These are phyloP conservation scores for Cryptococcus sp. DNA, from an alignment of 1,284 basidiomycete species.

Conservation along the genomic window DNA sequence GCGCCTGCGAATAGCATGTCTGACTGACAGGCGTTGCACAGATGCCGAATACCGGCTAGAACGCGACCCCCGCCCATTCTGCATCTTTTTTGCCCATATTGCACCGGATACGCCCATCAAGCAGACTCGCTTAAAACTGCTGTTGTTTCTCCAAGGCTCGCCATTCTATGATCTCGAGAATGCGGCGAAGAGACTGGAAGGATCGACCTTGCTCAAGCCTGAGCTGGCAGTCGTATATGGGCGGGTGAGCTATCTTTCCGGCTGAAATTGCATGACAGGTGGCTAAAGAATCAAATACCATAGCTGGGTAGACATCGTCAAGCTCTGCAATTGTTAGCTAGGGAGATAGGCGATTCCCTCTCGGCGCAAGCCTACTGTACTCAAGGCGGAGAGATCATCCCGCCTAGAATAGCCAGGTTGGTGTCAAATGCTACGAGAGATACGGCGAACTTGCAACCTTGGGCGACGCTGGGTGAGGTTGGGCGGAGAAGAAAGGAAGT, in stretches of 20 bases:
- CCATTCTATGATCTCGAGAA: slow-evolving; percentile 63
- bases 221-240: slow-evolving; percentile 80
- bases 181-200: slow-evolving; percentile 58
- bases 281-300: no score
- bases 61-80: slow-evolving; percentile 39
- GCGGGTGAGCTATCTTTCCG: slow-evolving; percentile 59
- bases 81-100: slow-evolving; percentile 47
- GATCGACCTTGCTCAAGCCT: slow-evolving; percentile 60
- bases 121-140: slow-evolving; percentile 68
- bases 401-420: slow-evolving; percentile 61
- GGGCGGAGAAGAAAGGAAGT: slow-evolving; percentile 53
- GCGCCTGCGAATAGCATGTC: neutral
- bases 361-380: slow-evolving; percentile 81
- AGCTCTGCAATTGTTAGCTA: slow-evolving; percentile 68
- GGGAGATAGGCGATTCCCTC: slow-evolving; percentile 67
- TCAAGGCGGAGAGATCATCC: slow-evolving; percentile 69
- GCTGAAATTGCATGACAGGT: no score
- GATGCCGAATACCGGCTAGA: slow-evolving; percentile 49
- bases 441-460: slow-evolving; percentile 57
- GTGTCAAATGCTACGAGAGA: slow-evolving; percentile 41
- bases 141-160: slow-evolving; percentile 76
- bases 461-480: slow-evolving; percentile 59
- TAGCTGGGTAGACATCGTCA: slow-evolving; percentile 67
- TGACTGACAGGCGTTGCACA: slow-evolving; percentile 9
- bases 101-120: slow-evolving; percentile 71